Evolutionary conservation across 208 protist species (phyloP).

Genomic region (Trypanosoma conorhini): DNA sequence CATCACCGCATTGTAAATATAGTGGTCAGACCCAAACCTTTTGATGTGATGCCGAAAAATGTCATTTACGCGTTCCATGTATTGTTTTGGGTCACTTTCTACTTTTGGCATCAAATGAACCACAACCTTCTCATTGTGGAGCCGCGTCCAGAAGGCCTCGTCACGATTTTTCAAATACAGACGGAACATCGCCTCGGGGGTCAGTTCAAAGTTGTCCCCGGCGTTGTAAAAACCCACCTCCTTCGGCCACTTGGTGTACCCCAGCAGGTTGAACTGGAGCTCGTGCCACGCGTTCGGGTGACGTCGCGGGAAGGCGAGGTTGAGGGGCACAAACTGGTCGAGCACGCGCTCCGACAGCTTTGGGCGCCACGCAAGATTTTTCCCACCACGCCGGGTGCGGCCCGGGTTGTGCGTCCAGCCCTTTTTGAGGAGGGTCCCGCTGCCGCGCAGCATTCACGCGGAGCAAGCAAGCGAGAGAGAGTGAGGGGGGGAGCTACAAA

Average conservation of each 20-base stretch:
- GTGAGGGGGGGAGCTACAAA: background rate
- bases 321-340: conserved; percentile 80
- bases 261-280: conserved; percentile 77
- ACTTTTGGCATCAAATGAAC: conserved; percentile 79
- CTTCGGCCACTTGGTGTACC: conserved; percentile 92
- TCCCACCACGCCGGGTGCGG: conserved; percentile 75
- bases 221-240: conserved; percentile 91
- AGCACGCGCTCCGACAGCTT: conserved; percentile 73
- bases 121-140: conserved; percentile 86
- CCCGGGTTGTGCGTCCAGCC: conserved; percentile 89
- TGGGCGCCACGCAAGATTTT: conserved; percentile 88
- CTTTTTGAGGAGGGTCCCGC: conserved; percentile 71
- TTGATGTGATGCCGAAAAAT: conserved; percentile 87
- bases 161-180: conserved; percentile 67
- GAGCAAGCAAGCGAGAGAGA: conserved; percentile 7
- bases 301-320: conserved; percentile 76
- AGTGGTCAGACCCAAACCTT: conserved; percentile 88
- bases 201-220: conserved; percentile 91
- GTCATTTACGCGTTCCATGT: conserved; percentile 75
- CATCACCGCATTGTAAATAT: conserved; percentile 93
- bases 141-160: conserved; percentile 70
- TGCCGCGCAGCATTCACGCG: conserved; percentile 62
- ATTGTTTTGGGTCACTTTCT: conserved; percentile 59
- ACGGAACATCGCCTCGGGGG: conserved; percentile 76
- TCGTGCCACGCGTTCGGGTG: conserved; percentile 88